phyloP scores from a whole-genome alignment of 129 eudicot species.

The Mikania micrantha region DNA sequence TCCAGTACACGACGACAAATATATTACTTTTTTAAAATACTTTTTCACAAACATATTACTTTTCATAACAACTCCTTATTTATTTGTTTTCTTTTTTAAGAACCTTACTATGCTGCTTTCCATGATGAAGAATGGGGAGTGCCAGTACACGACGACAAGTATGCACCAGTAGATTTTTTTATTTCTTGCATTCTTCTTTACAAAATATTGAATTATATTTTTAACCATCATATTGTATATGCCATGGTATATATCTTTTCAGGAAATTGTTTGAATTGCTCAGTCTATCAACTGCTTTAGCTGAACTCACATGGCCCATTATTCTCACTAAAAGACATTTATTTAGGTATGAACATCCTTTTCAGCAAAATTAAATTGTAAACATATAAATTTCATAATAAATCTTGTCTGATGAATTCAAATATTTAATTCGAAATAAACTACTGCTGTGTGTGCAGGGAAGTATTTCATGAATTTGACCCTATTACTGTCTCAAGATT shows the following conservation, averaged over 20 bases:
- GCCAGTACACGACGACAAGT: conserved; percentile 76
- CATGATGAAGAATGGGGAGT: conserved; percentile 87
- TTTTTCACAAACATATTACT: not conserved
- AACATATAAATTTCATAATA: not conserved
- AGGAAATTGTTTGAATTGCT: conserved; percentile 90
- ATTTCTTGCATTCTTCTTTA: not conserved
- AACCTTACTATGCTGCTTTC: conserved; percentile 52
- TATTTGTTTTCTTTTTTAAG: conserved; percentile 28
- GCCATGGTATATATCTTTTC: conserved; percentile 16
- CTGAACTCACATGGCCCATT: conserved; percentile 85
- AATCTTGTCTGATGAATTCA: not conserved
- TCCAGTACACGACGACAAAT: conserved; percentile 75
- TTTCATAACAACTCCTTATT: not conserved
- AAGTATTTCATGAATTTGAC: conserved; percentile 69
- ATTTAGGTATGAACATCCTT: conserved; percentile 49
- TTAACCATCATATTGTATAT: not conserved
- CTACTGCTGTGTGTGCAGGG: conserved; percentile 40
- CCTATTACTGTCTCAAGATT: conserved; percentile 66
- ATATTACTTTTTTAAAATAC: not conserved
- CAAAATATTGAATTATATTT: not conserved
- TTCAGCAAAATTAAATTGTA: not conserved
- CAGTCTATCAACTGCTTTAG: conserved; percentile 77
- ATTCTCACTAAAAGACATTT: conserved; percentile 68
- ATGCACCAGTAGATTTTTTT: conserved; percentile 7
- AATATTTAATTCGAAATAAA: conserved; percentile 9